Evolutionary conservation across 768 basidiomycete species (phyloP), one percentile per base, ranked within the genome.

Genomic region (Boletus tylopilopsis): DNA sequence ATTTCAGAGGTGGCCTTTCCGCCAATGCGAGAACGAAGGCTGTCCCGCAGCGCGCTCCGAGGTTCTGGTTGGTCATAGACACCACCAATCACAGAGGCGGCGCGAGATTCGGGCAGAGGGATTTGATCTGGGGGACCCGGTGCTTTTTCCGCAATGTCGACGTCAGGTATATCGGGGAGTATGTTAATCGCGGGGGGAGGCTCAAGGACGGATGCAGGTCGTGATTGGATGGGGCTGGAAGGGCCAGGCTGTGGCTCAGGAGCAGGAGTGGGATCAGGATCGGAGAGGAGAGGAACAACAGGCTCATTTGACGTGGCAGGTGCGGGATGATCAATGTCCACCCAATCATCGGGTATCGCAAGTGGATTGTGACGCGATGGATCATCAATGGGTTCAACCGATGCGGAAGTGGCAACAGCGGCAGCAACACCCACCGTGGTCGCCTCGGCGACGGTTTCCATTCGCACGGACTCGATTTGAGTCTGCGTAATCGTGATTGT

Each of bases 291-390:
- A 13, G 46, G 43, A 37, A 37, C n/a, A 34, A 51, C 42, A 0
- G 58, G 49, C 33, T 51, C 51, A 21, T 47, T 51, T 2, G 50
- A 12, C 22, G 21, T 53, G 29, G 52, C 25, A 11, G 45, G 47
- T 12, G 42, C 24, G 9, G 55, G 53, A 22, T 29, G 54, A 7
- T 48, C 33, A 22, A 68, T 18, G 35, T 66, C 54, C 12, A 69
- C 61, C 65, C 67, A 69, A 27, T 67, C 67, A 30, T 67, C 65
- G 13, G 61, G 57, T 55, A 61, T 58, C 18, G 25, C 45, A 27
- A 51, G 61, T 21, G 55, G 56, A 21, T 55, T 50, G 34, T 42
- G 53, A 43, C 47, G 53, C n/a, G 57, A 67, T 47, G 44, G 38
- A 11, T 60, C 57, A 9, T 55, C 49, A 1, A 54, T 19, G 7